Percentiles rank a stretch among this genome's conserved stretches.
phyloP scores from a whole-genome alignment of 306 rosid genomes.

The Oxytropis ochrocephala region DNA sequence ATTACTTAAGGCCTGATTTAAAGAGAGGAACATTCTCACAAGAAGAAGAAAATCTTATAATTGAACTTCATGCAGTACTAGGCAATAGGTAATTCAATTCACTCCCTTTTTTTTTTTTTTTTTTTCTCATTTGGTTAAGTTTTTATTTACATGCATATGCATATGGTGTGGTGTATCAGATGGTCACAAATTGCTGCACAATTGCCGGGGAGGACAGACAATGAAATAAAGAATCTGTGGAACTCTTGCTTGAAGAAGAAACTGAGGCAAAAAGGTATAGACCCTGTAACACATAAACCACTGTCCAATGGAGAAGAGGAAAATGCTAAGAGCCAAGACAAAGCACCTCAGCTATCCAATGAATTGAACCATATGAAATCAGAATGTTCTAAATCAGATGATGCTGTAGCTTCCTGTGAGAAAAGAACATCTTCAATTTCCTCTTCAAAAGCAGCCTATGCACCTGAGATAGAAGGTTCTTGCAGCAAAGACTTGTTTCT shows the following conservation, averaged over 20 bases:
- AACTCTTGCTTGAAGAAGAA: slow-evolving; percentile 86
- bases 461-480: slow-evolving; percentile 32
- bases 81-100: slow-evolving; percentile 45
- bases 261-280: slow-evolving; percentile 75
- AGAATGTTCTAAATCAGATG: slow-evolving; percentile 39
- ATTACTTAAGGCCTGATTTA: slow-evolving; percentile 63
- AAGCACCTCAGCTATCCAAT: slow-evolving; percentile 25
- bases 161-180: slow-evolving; percentile 32
- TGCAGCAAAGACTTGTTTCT: slow-evolving; percentile 28
- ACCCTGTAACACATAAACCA: slow-evolving; percentile 77
- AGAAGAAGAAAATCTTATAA: slow-evolving; percentile 47
- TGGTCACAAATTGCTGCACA: slow-evolving; percentile 91
- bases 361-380: slow-evolving; percentile 43
- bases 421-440: slow-evolving; percentile 33
- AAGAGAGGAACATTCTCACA: slow-evolving; percentile 59
- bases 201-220: slow-evolving; percentile 84
- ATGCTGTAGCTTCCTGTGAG: slow-evolving; percentile 25
- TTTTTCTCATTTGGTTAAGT: not conserved
- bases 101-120: too few species aligned
- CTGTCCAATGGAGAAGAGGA: slow-evolving; percentile 33
- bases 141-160: not conserved
- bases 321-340: slow-evolving; percentile 29
- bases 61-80: slow-evolving; percentile 52
- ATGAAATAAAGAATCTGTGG: slow-evolving; percentile 91
- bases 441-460: slow-evolving; percentile 22